Evolutionary conservation across 2,329 filamentous ascomycete genomes (phyloP), one percentile per base, ranked within the genome.

Genomic region (Ceratocystis albifundus): DNA sequence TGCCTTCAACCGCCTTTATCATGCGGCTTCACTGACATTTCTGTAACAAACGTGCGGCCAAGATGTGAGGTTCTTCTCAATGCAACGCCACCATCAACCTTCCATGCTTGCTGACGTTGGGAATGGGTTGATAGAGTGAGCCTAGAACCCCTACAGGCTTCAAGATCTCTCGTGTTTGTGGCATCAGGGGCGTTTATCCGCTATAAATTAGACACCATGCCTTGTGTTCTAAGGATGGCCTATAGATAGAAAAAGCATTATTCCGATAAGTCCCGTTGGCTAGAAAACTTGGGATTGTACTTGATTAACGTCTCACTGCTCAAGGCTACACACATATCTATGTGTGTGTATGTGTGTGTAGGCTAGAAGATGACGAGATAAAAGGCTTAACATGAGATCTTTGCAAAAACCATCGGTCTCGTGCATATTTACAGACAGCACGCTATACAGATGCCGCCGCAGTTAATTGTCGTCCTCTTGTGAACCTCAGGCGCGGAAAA

Each of bases 401-500:
- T 41, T 41, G 10, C 36, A 41, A 4, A 41, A 41, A 15, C 36
- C 12, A 15, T 4, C 12, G 12, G 36, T 15, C 10, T 41, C 3
- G 36, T 41, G 36, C 36, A 41, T 4, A 12, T 4, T 15, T 41
- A 41, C 10, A 41, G 36, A 41, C 36, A 41, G 12, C 1, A 41
- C 10, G 10, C 36, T 41, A 41, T 1, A 41, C 10, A 3, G 36
- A 41, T 15, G 36, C 10, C 3, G 36, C 10, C 10, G 10, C 10
- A 41, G 10, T 41, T 12, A 10, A 15, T 41, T 12, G 3, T 8
- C 32, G 2, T 41, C 4, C 10, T 12, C 36, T 3, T 41, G 36
- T 4, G 57, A 62, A 28, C 61, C 53, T 62, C 62, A 67, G 66
- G 53, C 66, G 61, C 61, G 46, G 15, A 36, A 17, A 59, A 22